Evolutionary conservation across 768 basidiomycete species (phyloP).

Genomic region (Mycena amicta): DNA sequence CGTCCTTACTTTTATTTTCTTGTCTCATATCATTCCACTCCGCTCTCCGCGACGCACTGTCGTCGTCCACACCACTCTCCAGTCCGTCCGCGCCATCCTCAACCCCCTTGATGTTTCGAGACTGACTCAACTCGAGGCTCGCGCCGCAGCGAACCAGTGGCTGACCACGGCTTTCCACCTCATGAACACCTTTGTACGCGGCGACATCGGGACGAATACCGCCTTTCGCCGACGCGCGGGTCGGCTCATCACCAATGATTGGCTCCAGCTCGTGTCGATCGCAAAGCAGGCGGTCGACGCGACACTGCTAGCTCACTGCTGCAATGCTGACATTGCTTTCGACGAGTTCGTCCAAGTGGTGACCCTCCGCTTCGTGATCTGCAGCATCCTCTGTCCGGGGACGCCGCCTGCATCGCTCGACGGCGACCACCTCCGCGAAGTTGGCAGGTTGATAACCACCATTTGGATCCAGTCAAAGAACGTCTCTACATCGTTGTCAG

Average conservation of each 20-base stretch:
- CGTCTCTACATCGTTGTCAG: slow-evolving; percentile 20
- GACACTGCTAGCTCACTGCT: slow-evolving; percentile 21
- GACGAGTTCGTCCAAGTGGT: slow-evolving; percentile 46
- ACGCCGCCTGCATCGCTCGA: slow-evolving; percentile 28
- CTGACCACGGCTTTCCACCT: slow-evolving; percentile 36
- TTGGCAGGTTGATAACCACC: slow-evolving; percentile 44
- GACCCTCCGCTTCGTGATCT: slow-evolving; percentile 44
- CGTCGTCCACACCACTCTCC: slow-evolving; percentile 1
- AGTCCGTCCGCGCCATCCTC: slow-evolving; percentile 3
- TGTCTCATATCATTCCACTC: background rate
- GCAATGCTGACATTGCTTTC: slow-evolving; percentile 25
- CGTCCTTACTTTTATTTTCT: slow-evolving; percentile 9
- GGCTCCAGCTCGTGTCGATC: slow-evolving; percentile 38
- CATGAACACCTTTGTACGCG: slow-evolving; percentile 57
- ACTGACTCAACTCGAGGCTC: slow-evolving; percentile 20
- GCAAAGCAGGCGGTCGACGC: slow-evolving; percentile 34
- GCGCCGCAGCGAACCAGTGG: slow-evolving; percentile 39
- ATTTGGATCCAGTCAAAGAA: slow-evolving; percentile 51
- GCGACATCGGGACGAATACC: slow-evolving; percentile 18
- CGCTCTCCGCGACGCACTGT: background rate
- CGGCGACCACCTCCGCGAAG: slow-evolving; percentile 35
- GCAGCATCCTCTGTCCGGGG: slow-evolving; percentile 41
- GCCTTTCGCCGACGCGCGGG: background rate
- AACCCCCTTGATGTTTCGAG: slow-evolving; percentile 16
- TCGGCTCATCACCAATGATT: slow-evolving; percentile 31